Evolutionary conservation across 306 rosid species (phyloP).

Genomic region (Vicia villosa): DNA sequence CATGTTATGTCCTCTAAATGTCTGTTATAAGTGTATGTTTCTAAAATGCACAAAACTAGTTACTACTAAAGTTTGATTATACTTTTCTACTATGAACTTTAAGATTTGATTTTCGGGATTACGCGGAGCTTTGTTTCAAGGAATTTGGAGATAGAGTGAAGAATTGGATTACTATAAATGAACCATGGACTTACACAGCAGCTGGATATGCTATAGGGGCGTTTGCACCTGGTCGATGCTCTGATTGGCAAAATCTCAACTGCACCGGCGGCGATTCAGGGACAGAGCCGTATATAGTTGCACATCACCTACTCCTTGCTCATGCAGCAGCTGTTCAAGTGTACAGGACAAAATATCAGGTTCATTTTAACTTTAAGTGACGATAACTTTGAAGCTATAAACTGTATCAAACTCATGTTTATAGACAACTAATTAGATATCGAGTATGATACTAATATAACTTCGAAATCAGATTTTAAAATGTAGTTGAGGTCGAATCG

Average conservation of each 20-base stretch:
- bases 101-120: slow-evolving; percentile 53
- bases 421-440: not conserved
- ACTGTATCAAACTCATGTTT: not conserved
- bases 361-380: not conserved
- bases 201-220: slow-evolving; percentile 38
- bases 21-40: too few relatives aligned
- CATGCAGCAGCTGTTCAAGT: slow-evolving; percentile 58
- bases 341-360: slow-evolving; percentile 53
- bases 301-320: slow-evolving; percentile 62
- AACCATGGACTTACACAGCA: slow-evolving; percentile 39
- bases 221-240: slow-evolving; percentile 56
- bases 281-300: slow-evolving; percentile 58
- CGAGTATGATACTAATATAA: too few relatives aligned
- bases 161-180: slow-evolving; percentile 68
- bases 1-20: too few relatives aligned
- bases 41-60: not conserved
- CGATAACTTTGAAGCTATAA: not conserved
- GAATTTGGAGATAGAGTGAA: slow-evolving; percentile 69
- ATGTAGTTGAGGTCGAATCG: too few relatives aligned
- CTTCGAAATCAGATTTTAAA: too few relatives aligned
- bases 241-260: slow-evolving; percentile 40
- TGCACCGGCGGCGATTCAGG: slow-evolving; percentile 59
- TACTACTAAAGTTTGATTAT: not conserved
- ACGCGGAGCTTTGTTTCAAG: slow-evolving; percentile 55
- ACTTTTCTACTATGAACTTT: not conserved